Evolutionary conservation across 2,329 filamentous ascomycete genomes (phyloP).

Genomic region (Aspergillus udagawae): DNA sequence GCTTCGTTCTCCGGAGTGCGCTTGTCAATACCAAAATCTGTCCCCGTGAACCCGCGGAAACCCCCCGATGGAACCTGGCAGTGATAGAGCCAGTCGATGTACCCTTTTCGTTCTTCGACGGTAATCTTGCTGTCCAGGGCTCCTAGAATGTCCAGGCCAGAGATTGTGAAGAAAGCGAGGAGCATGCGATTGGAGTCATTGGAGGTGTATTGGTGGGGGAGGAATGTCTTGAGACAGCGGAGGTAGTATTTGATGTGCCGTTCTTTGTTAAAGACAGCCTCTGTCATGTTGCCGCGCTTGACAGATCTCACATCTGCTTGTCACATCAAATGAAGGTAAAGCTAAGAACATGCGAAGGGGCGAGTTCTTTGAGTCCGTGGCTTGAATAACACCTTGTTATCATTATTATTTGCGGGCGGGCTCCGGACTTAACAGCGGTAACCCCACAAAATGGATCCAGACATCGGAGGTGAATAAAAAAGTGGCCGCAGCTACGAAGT

Average conservation of each 20-base stretch:
- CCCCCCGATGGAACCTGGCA: slow-evolving; percentile 84
- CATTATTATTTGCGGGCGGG: slow-evolving; percentile 11
- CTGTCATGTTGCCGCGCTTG: slow-evolving; percentile 21
- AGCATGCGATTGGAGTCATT: slow-evolving; percentile 90
- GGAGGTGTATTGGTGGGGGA: slow-evolving; percentile 78
- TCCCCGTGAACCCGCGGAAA: slow-evolving; percentile 81
- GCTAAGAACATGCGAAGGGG: neutral
- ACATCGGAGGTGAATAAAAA: neutral
- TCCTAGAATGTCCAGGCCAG: slow-evolving; percentile 76
- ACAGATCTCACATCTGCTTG: neutral
- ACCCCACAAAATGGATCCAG: slow-evolving; percentile 20
- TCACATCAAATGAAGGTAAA: neutral
- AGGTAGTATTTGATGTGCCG: slow-evolving; percentile 89
- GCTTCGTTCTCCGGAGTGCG: slow-evolving; percentile 49
- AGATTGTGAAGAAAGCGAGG: slow-evolving; percentile 83
- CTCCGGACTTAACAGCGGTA: slow-evolving; percentile 16
- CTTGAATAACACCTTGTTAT: neutral
- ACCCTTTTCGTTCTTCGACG: slow-evolving; percentile 51
- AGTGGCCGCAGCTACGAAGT: neutral
- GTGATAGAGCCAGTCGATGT: slow-evolving; percentile 73
- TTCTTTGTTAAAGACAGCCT: slow-evolving; percentile 42
- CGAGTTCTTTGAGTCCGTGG: neutral
- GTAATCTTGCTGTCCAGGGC: slow-evolving; percentile 55
- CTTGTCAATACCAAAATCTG: slow-evolving; percentile 47
- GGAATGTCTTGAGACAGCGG: slow-evolving; percentile 74